Conservation (phyloP, 768 basidiomycete genomes). For the Russula compacta region DNA sequence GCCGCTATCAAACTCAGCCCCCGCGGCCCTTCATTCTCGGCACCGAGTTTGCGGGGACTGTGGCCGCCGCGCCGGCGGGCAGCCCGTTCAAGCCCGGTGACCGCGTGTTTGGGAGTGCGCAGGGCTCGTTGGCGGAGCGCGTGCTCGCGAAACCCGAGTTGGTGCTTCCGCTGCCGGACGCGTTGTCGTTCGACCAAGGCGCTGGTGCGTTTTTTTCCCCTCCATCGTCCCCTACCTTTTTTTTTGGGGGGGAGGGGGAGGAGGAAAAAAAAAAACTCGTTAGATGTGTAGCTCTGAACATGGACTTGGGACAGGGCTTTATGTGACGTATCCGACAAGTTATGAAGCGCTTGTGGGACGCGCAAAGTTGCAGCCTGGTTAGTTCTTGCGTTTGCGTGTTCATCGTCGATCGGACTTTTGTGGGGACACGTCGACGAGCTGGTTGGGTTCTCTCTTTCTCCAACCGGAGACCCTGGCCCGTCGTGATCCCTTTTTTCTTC, state of each 20-base stretch:
- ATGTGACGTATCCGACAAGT: conserved; percentile 86
- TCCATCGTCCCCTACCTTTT: too few relatives aligned
- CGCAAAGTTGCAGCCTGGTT: conserved; percentile 70
- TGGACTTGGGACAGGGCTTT: conserved; percentile 43
- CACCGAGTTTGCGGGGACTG: conserved; percentile 74
- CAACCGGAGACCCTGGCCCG: too few relatives aligned
- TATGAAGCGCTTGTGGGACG: conserved; percentile 87
- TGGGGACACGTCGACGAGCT: too few relatives aligned
- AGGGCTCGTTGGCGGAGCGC: conserved; percentile 77
- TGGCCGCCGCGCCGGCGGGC: conserved; percentile 74
- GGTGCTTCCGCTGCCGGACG: conserved; percentile 62
- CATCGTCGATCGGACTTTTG: not conserved
- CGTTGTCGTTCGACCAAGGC: conserved; percentile 76
- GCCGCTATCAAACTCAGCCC: conserved; percentile 81
- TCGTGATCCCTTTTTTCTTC: too few relatives aligned
- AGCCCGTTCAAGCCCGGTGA: conserved; percentile 79
- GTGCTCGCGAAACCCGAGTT: conserved; percentile 43
- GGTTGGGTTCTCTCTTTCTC: too few relatives aligned
- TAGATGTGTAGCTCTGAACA: not conserved
- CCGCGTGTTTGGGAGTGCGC: conserved; percentile 74
- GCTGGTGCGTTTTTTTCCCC: conserved; percentile 47
- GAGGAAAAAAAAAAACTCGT: not conserved
- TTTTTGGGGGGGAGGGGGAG: too few relatives aligned
- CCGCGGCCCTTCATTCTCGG: conserved; percentile 82
- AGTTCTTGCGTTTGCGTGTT: conserved; percentile 40